A percentile compares a stretch with the other conserved stretches of the same genome.
Evolutionary conservation across 805 yeast genomes (phyloP).

Genomic region (Candida boleticola): DNA sequence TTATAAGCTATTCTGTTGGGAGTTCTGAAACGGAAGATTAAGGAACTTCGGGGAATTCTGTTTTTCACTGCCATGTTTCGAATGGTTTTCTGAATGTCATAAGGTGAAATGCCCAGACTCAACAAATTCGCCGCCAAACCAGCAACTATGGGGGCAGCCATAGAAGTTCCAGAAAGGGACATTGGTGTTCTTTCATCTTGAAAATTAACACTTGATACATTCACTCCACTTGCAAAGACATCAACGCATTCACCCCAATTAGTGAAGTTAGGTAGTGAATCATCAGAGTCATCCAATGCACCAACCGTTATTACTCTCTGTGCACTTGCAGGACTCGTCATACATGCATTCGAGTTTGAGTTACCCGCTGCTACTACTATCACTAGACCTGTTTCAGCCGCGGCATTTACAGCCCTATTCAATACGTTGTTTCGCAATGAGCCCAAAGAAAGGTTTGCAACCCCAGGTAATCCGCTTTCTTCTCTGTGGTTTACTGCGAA

Average conservation of each 20-base stretch:
- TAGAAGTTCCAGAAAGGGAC: conserved; percentile 70
- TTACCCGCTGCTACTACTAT: conserved; percentile 89
- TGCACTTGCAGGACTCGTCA: conserved; percentile 84
- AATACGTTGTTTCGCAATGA: conserved; percentile 64
- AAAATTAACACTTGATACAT: conserved; percentile 50
- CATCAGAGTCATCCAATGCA: conserved; percentile 76
- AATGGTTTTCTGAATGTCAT: conserved; percentile 40
- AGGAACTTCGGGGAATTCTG: conserved; percentile 45
- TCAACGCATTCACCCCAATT: conserved; percentile 95
- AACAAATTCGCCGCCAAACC: conserved; percentile 60
- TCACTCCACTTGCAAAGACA: conserved; percentile 78
- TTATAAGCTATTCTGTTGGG: conserved; percentile 56
- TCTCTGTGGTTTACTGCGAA: conserved; percentile 61
- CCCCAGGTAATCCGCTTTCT: conserved; percentile 39
- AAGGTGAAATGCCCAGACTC: conserved; percentile 47
- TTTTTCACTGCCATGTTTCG: conserved; percentile 47
- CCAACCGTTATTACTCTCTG: conserved; percentile 76
- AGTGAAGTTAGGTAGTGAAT: conserved; percentile 72
- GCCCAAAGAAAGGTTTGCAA: conserved; percentile 81
- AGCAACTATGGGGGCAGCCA: conserved; percentile 76
- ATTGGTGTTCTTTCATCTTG: neutral
- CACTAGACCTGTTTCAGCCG: conserved; percentile 66
- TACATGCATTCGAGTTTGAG: conserved; percentile 72
- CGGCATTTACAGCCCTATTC: conserved; percentile 75
- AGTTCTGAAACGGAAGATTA: conserved; percentile 48